Evolutionary conservation across 2,329 filamentous ascomycete genomes (phyloP), one percentile per base, ranked within the genome.

Genomic region (Pseudocercospora pini-densiflorae): DNA sequence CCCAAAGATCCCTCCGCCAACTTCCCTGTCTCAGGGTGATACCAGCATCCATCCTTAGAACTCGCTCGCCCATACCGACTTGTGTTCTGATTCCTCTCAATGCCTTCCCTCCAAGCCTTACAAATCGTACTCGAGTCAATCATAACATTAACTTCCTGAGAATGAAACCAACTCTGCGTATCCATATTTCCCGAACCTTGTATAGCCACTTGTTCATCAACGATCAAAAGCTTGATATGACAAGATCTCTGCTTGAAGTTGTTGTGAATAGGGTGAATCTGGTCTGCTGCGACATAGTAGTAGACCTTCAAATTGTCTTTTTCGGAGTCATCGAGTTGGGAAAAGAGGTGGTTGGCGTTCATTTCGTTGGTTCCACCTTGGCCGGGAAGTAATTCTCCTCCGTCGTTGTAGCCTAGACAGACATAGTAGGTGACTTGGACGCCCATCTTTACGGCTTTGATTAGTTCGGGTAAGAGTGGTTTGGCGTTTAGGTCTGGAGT

Each of bases 161-260:
- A 89, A 74, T 94, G 91, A 70, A 85, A 93, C 88, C 90, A 94
- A 21, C 85, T 88, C 77, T 94, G 92, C 1, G 91, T 93, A 72
- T 94, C 92, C 76, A 93, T 89, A 73, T 94, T 94, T 0, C 91
- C 91, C 69, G 87, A 92, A 3, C 91, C 92, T 77, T 91, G 86
- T 40, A 94, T 88, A 1, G 86, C 91, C 40, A 94, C 84, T 23
- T 80, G 80, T 51, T 85, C 86, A 75, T 94, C 92, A 1, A 87
- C 88, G 49, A 94, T 90, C 81, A 94, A 86, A 2, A 94, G 81
- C 76, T 94, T 94, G 75, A 93, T 85, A 77, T 94, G 92, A 74
- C 91, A 93, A 63, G 85, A 88, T 0, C 92, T 84, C 40, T 85
- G 81, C 77, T 91, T 90, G 76, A 86, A 86, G 2, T 80, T 84